These are phyloP conservation scores for Aegilops sharonensis DNA, from an alignment of 176 grass and related monocot genomes.

Conservation along the genomic window DNA sequence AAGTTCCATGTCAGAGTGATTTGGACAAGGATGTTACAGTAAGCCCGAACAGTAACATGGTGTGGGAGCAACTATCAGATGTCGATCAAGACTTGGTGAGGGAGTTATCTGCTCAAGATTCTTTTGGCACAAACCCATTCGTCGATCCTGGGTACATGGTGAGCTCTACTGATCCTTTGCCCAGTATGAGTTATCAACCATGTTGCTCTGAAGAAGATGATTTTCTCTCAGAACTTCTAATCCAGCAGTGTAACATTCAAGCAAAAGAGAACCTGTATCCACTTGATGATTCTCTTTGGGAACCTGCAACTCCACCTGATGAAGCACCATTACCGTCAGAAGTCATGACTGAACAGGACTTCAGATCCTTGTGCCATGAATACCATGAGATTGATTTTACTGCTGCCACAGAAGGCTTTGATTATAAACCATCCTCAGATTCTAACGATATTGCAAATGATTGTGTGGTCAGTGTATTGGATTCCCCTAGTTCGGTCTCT, in stretches of 20 bases:
- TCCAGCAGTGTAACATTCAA: conserved; percentile 30
- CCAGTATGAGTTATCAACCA: conserved; percentile 19
- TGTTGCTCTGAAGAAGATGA: conserved; percentile 46
- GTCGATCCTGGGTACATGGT: conserved; percentile 32
- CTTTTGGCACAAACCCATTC: conserved; percentile 43
- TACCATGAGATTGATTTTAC: conserved; percentile 47
- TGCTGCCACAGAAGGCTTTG: conserved; percentile 13
- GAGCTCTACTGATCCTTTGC: conserved; percentile 20
- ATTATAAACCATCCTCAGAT: conserved; percentile 42
- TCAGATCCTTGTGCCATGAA: conserved; percentile 43
- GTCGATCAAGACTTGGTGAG: conserved; percentile 15
- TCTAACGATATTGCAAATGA: conserved; percentile 28
- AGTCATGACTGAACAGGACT: conserved; percentile 56
- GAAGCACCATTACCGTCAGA: conserved; percentile 49
- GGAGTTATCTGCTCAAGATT: conserved; percentile 44
- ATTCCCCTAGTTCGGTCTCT: conserved; percentile 2
- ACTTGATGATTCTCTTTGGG: conserved; percentile 60
- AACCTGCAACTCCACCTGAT: conserved; percentile 59
- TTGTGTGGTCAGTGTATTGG: conserved; percentile 28
- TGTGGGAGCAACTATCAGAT: conserved; percentile 29
- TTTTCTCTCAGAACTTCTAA: conserved; percentile 50
- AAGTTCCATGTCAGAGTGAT: conserved; percentile 24
- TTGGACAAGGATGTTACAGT: conserved; percentile 28
- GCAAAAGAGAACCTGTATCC: conserved; percentile 27
- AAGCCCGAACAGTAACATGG: conserved; percentile 14